A percentile compares a stretch with the other conserved stretches of the same genome.
Conservation (phyloP, 2,329 filamentous ascomycete genomes). For the Talaromyces sp. region DNA sequence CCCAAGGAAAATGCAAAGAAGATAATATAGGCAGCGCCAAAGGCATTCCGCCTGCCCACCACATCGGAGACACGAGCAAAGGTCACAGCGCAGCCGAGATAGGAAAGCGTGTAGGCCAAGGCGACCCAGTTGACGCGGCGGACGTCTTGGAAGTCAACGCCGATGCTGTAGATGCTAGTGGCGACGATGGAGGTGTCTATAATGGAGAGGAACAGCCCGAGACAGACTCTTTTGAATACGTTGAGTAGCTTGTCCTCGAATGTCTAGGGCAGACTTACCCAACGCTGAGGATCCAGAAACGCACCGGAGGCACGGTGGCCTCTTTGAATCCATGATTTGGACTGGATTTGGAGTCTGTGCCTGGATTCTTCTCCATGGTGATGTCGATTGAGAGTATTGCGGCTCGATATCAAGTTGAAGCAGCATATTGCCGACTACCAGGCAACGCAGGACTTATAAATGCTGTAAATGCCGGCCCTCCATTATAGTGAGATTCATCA, state of each 20-base stretch:
- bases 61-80: conserved; percentile 6
- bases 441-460: neutral
- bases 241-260: neutral
- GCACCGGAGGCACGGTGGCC: neutral
- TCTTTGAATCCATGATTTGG: neutral
- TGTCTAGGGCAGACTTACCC: neutral
- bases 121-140: conserved; percentile 6
- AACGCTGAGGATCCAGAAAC: neutral
- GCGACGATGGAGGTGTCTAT: conserved; percentile 9
- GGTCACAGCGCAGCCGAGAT: conserved; percentile 1
- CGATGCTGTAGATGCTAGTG: conserved; percentile 5
- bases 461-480: neutral
- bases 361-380: neutral
- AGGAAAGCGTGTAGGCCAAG: conserved; percentile 4
- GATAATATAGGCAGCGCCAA: conserved; percentile 3
- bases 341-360: no score
- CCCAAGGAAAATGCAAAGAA: neutral
- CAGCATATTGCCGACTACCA: neutral
- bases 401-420: neutral
- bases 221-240: neutral
- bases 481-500: neutral
- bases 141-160: conserved; percentile 4
- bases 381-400: neutral
- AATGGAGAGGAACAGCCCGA: conserved; percentile 3
- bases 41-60: conserved; percentile 10